Base-by-base conservation (phyloP, 2,329 filamentous ascomycete genomes). In the Exophiala calicioides region DNA sequence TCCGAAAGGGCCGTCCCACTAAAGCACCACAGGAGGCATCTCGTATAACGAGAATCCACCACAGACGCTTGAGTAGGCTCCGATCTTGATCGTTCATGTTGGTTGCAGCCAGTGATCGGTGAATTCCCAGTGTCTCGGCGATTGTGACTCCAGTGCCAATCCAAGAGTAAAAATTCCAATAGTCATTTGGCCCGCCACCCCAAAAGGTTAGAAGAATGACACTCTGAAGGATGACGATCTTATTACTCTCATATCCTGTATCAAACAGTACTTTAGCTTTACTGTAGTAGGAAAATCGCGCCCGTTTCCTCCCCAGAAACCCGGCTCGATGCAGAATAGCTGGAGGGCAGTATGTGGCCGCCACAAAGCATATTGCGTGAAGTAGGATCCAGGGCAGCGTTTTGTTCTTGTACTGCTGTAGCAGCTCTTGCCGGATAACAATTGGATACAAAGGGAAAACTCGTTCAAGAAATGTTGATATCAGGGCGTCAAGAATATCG, bases 191-290 rank as follows among this genome's bases (percentile, higher is more conserved):
- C 3, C 23, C 15, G 10, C 34, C 18, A 9, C 23, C 24, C 34
- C 43, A 46, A 24, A 46, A 46, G 4, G 34, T 38, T 16, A 46
- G n/a, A 8, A 19, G 16, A 13, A 38, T 4, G 8, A 21, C 26
- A 16, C 34, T 39, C 34, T 40, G 43, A 3, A 46, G 24, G 6
- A 12, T 12, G 5, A 40, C 27, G 12, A 46, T 40, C 24, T 46
- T 46, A 34, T 40, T 18, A 8, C 10, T n/a, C 7, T 46, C 43
- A 26, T 46, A 46, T 3, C 43, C 43, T 3, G 16, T 5, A 10
- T 46, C 43, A 8, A 46, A 40, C 3, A 46, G 43, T 8, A 15
- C 32, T 24, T 46, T 46, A 19, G 43, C 34, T 32, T 31, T 36
- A 20, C 15, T n/a, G 34, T 40, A 46, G n/a, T 8, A 40, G 8